phyloP scores from a whole-genome alignment of 1,284 basidiomycete genomes.

The Neotropicomus parvogracilis region DNA sequence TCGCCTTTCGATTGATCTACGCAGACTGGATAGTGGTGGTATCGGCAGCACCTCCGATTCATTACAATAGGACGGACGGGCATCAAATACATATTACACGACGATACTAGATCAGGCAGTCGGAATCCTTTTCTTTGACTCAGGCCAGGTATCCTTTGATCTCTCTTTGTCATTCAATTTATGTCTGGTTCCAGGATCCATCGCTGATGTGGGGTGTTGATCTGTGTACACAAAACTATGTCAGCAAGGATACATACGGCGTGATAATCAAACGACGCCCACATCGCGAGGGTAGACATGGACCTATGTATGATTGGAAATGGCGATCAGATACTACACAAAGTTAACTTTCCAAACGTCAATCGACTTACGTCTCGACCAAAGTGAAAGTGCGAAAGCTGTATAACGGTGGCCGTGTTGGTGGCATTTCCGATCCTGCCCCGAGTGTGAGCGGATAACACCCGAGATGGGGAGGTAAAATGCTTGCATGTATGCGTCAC shows the following conservation, averaged over 20 bases:
- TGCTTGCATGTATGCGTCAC: background rate
- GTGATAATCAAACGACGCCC: background rate
- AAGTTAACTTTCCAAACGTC: no score
- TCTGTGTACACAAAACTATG: background rate
- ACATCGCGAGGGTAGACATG: slow-evolving; percentile 50
- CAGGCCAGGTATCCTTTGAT: no score
- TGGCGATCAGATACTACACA: no score
- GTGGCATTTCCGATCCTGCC: slow-evolving; percentile 1
- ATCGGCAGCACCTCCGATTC: no score
- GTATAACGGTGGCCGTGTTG: background rate
- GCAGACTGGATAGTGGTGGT: no score
- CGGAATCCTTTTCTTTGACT: no score
- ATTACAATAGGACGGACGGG: no score
- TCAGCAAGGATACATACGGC: background rate
- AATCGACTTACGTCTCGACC: background rate
- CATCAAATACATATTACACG: no score
- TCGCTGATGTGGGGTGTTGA: background rate
- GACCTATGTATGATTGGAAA: slow-evolving; percentile 49
- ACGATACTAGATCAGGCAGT: no score
- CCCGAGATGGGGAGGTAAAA: background rate
- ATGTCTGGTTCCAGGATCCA: background rate
- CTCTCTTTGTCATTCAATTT: no score
- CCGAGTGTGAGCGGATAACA: background rate
- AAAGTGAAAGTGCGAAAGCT: background rate
- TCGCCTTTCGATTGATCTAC: no score